Conservation (phyloP, 139 green algal genomes). For the Chlorella sorokiniana region DNA sequence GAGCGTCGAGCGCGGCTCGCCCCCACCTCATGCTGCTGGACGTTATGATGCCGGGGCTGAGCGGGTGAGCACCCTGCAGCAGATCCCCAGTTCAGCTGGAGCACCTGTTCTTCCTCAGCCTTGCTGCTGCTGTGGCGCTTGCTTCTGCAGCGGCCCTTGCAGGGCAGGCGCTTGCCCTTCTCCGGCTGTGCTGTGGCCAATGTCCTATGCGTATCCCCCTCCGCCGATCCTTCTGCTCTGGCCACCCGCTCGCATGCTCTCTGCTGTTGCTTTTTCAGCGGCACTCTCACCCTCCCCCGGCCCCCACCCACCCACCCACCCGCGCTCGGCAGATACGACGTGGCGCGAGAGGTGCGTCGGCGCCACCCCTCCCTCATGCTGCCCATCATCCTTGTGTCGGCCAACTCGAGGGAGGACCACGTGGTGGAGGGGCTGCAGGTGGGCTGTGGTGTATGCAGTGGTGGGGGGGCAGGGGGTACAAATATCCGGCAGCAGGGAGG, state of each 20-base stretch:
- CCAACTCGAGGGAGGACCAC: slow-evolving; percentile 72
- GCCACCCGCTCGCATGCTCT: too few species aligned
- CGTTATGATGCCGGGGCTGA: slow-evolving; percentile 82
- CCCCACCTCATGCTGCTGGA: slow-evolving; percentile 74
- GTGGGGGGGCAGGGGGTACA: slow-evolving; percentile 3
- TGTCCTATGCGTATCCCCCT: too few species aligned
- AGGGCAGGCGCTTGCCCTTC: too few species aligned
- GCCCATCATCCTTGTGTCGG: slow-evolving; percentile 76
- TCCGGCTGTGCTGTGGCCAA: too few species aligned
- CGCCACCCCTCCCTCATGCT: slow-evolving; percentile 61
- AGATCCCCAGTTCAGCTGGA: too few species aligned
- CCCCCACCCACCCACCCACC: not conserved
- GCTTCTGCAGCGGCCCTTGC: too few species aligned
- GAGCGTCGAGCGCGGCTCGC: not conserved
- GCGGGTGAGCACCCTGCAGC: too few species aligned
- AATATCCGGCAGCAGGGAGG: not conserved
- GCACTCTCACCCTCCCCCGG: not conserved
- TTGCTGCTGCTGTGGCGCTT: too few species aligned
- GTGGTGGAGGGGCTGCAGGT: slow-evolving; percentile 64
- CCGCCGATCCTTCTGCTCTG: too few species aligned
- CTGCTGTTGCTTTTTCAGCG: not conserved
- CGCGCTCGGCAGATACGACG: slow-evolving; percentile 36
- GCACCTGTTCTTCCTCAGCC: too few species aligned
- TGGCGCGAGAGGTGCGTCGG: slow-evolving; percentile 35
- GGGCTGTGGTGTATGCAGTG: slow-evolving; percentile 58